A percentile compares a stretch with the other conserved stretches of the same genome.
These are phyloP conservation scores for Trichothecium roseum DNA, from an alignment of 2,329 filamentous ascomycete genomes.

Conservation along the genomic window DNA sequence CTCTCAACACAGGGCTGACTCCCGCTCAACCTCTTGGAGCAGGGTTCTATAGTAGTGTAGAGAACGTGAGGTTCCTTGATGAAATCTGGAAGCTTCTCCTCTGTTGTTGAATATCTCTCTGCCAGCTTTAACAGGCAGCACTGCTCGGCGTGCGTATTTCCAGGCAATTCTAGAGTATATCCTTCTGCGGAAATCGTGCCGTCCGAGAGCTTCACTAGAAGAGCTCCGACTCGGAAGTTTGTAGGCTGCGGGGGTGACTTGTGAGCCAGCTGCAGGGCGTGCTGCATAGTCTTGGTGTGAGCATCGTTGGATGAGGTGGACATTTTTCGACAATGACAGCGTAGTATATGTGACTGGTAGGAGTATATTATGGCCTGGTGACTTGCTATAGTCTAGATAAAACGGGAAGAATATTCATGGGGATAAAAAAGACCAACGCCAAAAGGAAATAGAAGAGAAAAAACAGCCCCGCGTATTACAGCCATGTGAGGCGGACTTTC, in stretches of 20 bases:
- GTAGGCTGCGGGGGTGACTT: conserved; percentile 77
- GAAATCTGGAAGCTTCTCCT: conserved; percentile 40
- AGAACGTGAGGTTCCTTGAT: conserved; percentile 34
- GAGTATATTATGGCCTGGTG: no score
- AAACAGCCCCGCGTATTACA: no score
- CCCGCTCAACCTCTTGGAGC: conserved; percentile 61
- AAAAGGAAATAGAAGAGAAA: no score
- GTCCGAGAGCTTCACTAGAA: conserved; percentile 54
- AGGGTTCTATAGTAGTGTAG: conserved; percentile 92
- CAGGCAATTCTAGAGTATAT: conserved; percentile 80
- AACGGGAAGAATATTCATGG: no score
- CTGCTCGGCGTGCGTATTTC: conserved; percentile 96
- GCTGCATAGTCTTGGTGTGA: conserved; percentile 47
- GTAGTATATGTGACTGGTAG: no score
- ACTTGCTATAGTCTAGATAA: no score
- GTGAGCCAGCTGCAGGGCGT: conserved; percentile 65
- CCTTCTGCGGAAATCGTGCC: conserved; percentile 63
- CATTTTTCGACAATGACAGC: no score
- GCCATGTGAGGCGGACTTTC: conserved; percentile 1
- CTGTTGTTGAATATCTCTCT: conserved; percentile 32
- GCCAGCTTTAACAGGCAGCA: conserved; percentile 73
- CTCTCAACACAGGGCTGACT: conserved; percentile 71
- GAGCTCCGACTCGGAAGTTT: conserved; percentile 90
- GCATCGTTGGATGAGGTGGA: conserved; percentile 14
- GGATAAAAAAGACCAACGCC: no score